phyloP scores from a whole-genome alignment of 768 basidiomycete genomes.

The Boletus patriciae region DNA sequence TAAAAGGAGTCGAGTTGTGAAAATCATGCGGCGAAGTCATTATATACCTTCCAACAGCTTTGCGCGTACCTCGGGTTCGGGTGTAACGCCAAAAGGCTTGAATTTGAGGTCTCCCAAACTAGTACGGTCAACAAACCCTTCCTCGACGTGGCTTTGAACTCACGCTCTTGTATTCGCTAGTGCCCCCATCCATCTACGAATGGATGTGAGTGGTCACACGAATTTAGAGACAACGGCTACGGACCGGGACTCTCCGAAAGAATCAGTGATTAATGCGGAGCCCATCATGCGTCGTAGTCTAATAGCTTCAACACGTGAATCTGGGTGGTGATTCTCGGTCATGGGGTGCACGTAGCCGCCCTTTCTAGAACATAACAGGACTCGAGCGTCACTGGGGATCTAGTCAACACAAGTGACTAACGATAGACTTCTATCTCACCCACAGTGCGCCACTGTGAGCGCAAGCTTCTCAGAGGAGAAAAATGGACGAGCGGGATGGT shows the following conservation, averaged over 20 bases:
- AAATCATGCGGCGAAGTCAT: neutral
- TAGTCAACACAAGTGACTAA: conserved; percentile 11
- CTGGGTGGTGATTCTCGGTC: conserved; percentile 96
- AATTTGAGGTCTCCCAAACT: conserved; percentile 89
- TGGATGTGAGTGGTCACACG: neutral
- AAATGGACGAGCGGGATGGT: conserved; percentile 76
- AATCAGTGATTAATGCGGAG: conserved; percentile 85
- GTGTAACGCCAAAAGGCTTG: conserved; percentile 88
- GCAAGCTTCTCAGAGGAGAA: conserved; percentile 74
- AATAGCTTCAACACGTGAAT: conserved; percentile 80
- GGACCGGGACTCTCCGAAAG: conserved; percentile 89
- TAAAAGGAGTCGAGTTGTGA: neutral
- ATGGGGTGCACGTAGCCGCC: conserved; percentile 77
- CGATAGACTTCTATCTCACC: conserved; percentile 47
- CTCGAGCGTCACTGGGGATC: conserved; percentile 75
- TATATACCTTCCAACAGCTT: conserved; percentile 69
- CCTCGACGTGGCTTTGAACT: conserved; percentile 20
- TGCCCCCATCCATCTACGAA: conserved; percentile 88
- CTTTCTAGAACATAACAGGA: conserved; percentile 73
- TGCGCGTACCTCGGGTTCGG: conserved; percentile 85
- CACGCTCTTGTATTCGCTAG: conserved; percentile 90
- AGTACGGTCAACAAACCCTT: conserved; percentile 7
- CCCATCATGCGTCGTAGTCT: conserved; percentile 89
- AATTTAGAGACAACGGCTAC: conserved; percentile 10
- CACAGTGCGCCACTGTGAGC: conserved; percentile 90